Conservation (phyloP, 805 yeast genomes). For the Cyberlindnera mycetangii region DNA sequence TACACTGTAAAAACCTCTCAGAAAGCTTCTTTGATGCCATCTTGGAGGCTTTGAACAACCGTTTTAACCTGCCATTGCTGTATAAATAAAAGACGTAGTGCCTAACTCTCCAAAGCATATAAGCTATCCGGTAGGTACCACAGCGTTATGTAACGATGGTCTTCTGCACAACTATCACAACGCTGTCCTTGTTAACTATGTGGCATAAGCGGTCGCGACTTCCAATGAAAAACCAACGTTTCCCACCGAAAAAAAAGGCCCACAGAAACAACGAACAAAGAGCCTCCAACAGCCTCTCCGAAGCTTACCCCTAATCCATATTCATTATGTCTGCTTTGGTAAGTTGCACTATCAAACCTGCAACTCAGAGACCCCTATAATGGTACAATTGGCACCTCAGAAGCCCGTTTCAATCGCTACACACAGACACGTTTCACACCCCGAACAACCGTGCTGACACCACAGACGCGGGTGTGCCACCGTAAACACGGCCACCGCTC, state of each 20-base stretch:
- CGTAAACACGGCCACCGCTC: not conserved
- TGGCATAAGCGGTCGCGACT: constrained; percentile 4
- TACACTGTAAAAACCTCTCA: constrained; percentile 18
- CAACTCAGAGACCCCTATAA: not conserved
- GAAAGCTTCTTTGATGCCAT: constrained; percentile 12
- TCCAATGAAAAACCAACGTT: constrained; percentile 21
- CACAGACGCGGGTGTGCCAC: constrained; percentile 2
- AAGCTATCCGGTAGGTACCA: not conserved
- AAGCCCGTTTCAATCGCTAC: not conserved
- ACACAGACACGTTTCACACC: not conserved
- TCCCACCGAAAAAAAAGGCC: constrained; percentile 10
- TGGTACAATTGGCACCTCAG: not conserved
- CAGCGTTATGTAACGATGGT: constrained; percentile 1
- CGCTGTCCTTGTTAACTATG: not conserved
- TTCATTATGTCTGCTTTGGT: constrained; percentile 23
- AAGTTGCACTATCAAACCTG: constrained; percentile 1
- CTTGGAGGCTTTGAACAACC: not conserved
- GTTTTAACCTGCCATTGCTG: no score
- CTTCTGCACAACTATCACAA: not conserved
- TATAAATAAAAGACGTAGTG: no score
- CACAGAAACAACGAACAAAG: not conserved
- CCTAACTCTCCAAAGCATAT: no score
- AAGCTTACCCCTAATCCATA: constrained; percentile 7
- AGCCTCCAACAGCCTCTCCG: not conserved
- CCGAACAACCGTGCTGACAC: not conserved